Base-by-base conservation (phyloP, 1,139 yeast genomes). In the Magnusiomyces fungicola region DNA sequence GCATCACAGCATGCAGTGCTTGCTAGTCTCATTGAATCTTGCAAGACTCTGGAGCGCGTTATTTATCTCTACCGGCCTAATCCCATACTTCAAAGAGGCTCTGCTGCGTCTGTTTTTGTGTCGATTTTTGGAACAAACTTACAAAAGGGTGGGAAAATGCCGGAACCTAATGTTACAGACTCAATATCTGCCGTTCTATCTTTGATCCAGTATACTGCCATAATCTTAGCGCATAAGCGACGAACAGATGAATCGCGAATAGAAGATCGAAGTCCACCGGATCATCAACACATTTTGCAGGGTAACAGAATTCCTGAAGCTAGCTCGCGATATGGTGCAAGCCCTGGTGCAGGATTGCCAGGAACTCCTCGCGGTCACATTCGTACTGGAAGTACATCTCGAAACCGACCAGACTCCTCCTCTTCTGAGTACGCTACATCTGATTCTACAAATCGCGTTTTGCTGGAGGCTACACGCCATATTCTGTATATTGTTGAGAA, bases 51-150 rank as follows among this genome's bases (percentile, higher is more conserved):
- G 39, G 74, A 70, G 49, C 59, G 59, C 43, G 69, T 69, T 55
- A 60, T 66, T 27, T 60, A 66, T 36, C 55, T 68, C 33, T 70
- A 65, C 53, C 64, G 70, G 32, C 74, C 74, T 1, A 56, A 58
- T 37, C 54, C 51, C 12, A 49, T 43, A 16, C 33, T 43, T 38
- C 33, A 24, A 34, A 16, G 43, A n/a, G 47, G 48, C 41, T 39
- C 45, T 36, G 43, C 51, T 45, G 49, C 52, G 47, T 21, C 42
- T 39, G 34, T 25, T 18, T 34, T 34, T 34, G 29, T 22, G 7
- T 39, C 43, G 16, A 43, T 43, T n/a, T 43, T 43, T 45, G 40
- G 49, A 30, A 19, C 45, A 47, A 24, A 45, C 48, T 25, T 32
- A 50, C 18, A 50, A 29, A 6, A 43, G 23, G 7, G 19, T n/a